phyloP scores from a whole-genome alignment of 129 eudicot genomes.

The Glebionis coronaria region DNA sequence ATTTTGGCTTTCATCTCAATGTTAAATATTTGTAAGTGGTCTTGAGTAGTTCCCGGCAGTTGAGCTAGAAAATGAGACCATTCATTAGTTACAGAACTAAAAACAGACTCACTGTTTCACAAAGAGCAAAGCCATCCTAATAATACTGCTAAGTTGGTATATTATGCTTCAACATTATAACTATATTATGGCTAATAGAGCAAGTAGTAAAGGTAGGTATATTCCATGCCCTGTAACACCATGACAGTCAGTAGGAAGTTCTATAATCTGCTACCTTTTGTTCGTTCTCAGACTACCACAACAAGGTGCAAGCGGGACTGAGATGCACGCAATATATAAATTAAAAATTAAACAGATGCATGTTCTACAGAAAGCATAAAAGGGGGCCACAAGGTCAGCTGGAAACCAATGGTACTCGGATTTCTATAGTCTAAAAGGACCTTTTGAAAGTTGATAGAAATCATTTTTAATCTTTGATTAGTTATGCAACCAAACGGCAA shows the following conservation, averaged over 20 bases:
- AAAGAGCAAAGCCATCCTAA: neutral
- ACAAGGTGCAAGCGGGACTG: neutral
- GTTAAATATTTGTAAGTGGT: conserved; percentile 89
- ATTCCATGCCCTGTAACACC: conserved; percentile 5
- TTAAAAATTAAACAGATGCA: conserved; percentile 8
- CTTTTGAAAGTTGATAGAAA: neutral
- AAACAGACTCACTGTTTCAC: conserved; percentile 3
- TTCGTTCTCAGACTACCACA: neutral
- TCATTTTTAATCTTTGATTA: conserved; percentile 1
- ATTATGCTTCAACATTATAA: neutral
- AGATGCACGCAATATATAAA: conserved; percentile 2
- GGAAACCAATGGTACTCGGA: conserved; percentile 14
- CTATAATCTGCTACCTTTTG: conserved; percentile 16
- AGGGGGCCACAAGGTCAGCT: neutral
- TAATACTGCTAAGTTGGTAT: neutral
- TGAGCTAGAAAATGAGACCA: conserved; percentile 51
- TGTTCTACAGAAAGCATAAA: conserved; percentile 8
- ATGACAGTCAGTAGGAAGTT: conserved; percentile 18
- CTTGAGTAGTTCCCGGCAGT: conserved; percentile 96
- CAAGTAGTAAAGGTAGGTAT: neutral
- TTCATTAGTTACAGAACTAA: conserved; percentile 19
- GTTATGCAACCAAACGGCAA: neutral
- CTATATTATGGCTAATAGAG: neutral
- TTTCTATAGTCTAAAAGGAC: neutral
- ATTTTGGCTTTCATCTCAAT: conserved; percentile 84